Evolutionary conservation across 192 early-diverging fungal species (phyloP).

Genomic region (Spizellomyces punctatus): DNA sequence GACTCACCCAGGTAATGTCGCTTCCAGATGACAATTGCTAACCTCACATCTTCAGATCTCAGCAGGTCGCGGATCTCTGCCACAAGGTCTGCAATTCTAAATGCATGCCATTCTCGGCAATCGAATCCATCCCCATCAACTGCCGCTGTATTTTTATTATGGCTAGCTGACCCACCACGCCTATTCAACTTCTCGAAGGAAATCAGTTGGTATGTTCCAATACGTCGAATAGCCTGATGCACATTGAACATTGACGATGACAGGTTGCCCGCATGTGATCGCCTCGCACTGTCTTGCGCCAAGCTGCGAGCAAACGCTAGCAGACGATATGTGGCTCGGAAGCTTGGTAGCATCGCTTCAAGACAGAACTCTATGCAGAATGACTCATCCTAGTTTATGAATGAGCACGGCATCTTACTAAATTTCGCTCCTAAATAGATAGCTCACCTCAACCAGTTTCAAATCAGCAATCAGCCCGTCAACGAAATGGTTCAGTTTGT

Average conservation of each 20-base stretch:
- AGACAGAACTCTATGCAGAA: slow-evolving; percentile 33
- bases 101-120: slow-evolving; percentile 47
- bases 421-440: neutral
- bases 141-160: neutral
- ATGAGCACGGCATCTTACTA: neutral
- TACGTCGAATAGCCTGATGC: slow-evolving; percentile 35
- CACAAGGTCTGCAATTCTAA: slow-evolving; percentile 50
- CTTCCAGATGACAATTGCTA: slow-evolving; percentile 53
- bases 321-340: slow-evolving; percentile 20
- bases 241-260: slow-evolving; percentile 1
- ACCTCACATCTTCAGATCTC: slow-evolving; percentile 46
- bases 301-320: slow-evolving; percentile 27
- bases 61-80: slow-evolving; percentile 40
- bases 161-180: neutral
- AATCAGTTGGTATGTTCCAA: slow-evolving; percentile 38
- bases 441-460: slow-evolving; percentile 20
- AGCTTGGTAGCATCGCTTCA: slow-evolving; percentile 1
- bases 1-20: slow-evolving; percentile 47
- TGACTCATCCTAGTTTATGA: slow-evolving; percentile 21
- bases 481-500: slow-evolving; percentile 12
- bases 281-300: neutral
- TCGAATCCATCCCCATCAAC: slow-evolving; percentile 19
- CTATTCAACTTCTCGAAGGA: slow-evolving; percentile 16
- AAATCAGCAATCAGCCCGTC: slow-evolving; percentile 18
- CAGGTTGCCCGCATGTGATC: neutral